Percentiles rank a stretch among this genome's conserved stretches.
Evolutionary conservation across 2,329 filamentous ascomycete species (phyloP).

Genomic region (Penicillium polonicum): DNA sequence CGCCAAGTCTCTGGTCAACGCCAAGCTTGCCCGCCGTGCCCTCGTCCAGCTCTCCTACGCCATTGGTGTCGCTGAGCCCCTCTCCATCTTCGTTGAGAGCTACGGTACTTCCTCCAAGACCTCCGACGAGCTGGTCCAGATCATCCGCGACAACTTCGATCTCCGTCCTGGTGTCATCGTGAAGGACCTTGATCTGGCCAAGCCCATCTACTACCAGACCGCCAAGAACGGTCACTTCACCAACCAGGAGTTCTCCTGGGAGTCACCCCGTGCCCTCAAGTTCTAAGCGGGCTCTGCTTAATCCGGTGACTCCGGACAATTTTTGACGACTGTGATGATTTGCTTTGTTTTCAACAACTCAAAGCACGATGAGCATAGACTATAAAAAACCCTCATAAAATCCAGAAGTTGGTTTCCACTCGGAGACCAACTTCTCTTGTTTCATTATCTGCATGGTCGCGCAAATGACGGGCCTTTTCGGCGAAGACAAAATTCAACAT

Average conservation of each 20-base stretch:
- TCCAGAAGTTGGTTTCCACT: constrained; percentile 15
- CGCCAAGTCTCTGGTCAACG: constrained; percentile 92
- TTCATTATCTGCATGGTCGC: constrained; percentile 42
- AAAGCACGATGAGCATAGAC: constrained; percentile 46
- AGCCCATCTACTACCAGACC: constrained; percentile 97
- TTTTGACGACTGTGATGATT: constrained; percentile 47
- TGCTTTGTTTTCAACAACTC: constrained; percentile 54
- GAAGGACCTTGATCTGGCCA: constrained; percentile 89
- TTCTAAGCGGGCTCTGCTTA: constrained; percentile 60
- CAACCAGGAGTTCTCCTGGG: constrained; percentile 97
- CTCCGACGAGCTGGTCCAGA: constrained; percentile 90
- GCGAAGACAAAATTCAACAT: constrained; percentile 50
- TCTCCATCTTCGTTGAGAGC: constrained; percentile 95
- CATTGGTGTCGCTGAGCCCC: constrained; percentile 96
- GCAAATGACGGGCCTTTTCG: constrained; percentile 35
- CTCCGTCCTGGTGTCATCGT: constrained; percentile 97
- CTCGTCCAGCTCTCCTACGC: constrained; percentile 99
- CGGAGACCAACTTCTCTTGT: constrained; percentile 28
- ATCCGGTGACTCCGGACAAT: constrained; percentile 22
- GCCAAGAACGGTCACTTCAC: constrained; percentile 99
- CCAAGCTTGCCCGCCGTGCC: constrained; percentile 84
- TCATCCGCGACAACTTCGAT: constrained; percentile 96
- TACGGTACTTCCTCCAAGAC: constrained; percentile 91
- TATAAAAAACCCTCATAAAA: constrained; percentile 28
- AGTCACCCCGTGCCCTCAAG: constrained; percentile 94